Evolutionary conservation across 345 rosid species (phyloP).

Genomic region (Reutealis trisperma): DNA sequence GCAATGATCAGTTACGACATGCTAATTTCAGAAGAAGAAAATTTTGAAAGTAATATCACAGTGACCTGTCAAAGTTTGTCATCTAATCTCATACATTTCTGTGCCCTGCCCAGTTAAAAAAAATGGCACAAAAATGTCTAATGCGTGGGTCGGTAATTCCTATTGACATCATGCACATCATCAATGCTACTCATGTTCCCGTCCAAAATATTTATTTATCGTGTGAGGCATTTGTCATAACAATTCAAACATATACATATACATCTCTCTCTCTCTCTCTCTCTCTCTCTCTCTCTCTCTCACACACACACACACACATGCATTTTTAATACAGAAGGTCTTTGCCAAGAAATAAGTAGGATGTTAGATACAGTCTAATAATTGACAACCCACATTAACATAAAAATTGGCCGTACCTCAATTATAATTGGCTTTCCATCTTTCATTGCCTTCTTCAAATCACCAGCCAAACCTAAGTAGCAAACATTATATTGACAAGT

Average conservation of each 20-base stretch:
- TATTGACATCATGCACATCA: not conserved
- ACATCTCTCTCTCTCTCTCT: no score
- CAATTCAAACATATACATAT: no score
- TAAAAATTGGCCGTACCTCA: constrained; percentile 53
- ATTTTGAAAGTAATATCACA: not conserved
- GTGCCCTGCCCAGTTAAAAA: not conserved
- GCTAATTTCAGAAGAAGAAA: not conserved
- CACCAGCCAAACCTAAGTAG: constrained; percentile 89
- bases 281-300: no score
- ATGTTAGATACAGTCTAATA: constrained; percentile 1
- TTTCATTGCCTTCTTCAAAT: constrained; percentile 98
- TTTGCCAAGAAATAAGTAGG: not conserved
- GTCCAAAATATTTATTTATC: no score
- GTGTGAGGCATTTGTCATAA: no score
- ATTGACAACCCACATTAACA: not conserved
- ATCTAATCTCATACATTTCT: not conserved
- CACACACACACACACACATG: no score
- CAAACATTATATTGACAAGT: constrained; percentile 20
- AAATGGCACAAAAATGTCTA: not conserved
- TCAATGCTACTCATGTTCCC: no score
- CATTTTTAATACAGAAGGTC: not conserved
- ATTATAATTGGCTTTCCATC: constrained; percentile 98
- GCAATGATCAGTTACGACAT: not conserved
- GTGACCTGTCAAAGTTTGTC: not conserved
- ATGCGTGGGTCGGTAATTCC: not conserved